Conservation (phyloP, 1,284 basidiomycete species). For the Marasmius tenuissimus region DNA sequence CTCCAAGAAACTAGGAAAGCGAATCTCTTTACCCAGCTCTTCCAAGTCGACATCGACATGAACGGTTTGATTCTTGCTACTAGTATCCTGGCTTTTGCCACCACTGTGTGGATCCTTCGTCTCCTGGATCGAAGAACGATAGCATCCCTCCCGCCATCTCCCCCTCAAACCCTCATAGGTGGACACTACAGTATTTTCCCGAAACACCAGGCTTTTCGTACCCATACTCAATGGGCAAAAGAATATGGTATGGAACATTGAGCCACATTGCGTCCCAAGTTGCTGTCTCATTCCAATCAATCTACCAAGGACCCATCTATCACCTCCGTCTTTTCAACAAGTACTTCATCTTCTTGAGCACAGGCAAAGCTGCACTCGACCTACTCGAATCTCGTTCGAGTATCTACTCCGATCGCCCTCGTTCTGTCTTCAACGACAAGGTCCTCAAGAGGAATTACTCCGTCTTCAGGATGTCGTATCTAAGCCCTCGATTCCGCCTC, state of each 20-base stretch:
- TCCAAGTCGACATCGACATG: too few relatives aligned
- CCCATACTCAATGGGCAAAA: conserved; percentile 1
- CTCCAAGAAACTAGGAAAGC: too few relatives aligned
- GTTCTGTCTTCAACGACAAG: conserved; percentile 6
- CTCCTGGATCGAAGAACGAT: conserved; percentile 45
- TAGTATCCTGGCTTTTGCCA: neutral
- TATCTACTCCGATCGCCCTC: conserved; percentile 34
- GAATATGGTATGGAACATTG: neutral
- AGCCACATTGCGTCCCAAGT: neutral
- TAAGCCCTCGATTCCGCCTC: neutral
- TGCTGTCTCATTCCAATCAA: neutral
- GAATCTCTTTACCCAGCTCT: too few relatives aligned
- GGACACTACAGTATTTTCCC: neutral
- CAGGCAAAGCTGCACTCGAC: conserved; percentile 26
- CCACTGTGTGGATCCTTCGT: conserved; percentile 31
- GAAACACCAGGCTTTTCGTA: neutral
- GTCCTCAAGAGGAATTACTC: neutral
- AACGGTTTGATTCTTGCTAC: too few relatives aligned
- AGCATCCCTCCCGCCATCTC: neutral
- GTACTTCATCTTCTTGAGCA: conserved; percentile 32
- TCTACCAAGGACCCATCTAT: conserved; percentile 24
- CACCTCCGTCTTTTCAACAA: conserved; percentile 23
- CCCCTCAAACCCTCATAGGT: neutral
- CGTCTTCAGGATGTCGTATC: neutral
- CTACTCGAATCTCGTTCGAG: conserved; percentile 31